Conservation (phyloP, 176 grass and related monocot genomes). For the Cenchrus americanus region DNA sequence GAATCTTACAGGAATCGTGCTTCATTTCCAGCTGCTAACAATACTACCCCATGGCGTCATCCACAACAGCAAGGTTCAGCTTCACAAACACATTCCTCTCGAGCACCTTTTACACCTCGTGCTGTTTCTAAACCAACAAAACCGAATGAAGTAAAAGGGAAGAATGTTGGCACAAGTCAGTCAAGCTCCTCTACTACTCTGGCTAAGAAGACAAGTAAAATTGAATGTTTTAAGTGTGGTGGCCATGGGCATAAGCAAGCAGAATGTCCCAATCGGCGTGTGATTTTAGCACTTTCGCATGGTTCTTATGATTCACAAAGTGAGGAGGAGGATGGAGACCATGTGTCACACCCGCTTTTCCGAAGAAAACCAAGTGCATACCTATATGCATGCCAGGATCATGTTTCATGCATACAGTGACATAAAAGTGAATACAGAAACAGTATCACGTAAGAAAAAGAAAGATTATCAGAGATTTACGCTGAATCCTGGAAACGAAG, state of each 20-base stretch:
- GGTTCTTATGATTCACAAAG: not conserved
- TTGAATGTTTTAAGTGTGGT: constrained; percentile 3
- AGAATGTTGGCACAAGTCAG: not conserved
- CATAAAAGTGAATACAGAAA: too few species aligned
- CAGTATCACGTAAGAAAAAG: too few species aligned
- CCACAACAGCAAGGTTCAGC: not conserved
- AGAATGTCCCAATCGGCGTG: not conserved
- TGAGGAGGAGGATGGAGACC: not conserved
- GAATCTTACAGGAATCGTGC: not conserved
- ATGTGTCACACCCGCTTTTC: too few species aligned
- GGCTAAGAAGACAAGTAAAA: not conserved
- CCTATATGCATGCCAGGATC: too few species aligned
- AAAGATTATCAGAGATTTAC: too few species aligned
- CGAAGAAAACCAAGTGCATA: too few species aligned
- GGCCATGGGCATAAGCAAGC: not conserved
- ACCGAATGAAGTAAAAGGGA: not conserved
- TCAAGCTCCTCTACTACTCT: not conserved
- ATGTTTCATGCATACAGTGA: too few species aligned
- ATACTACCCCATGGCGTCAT: not conserved
- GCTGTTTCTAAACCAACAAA: not conserved
- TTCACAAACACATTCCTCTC: not conserved
- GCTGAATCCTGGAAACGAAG: too few species aligned
- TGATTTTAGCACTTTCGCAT: not conserved
- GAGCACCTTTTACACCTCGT: not conserved
- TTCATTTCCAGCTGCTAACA: not conserved